Percentiles rank a stretch among this genome's conserved stretches.
phyloP scores from a whole-genome alignment of 108 stramenopile species.

The Parmales sp. region DNA sequence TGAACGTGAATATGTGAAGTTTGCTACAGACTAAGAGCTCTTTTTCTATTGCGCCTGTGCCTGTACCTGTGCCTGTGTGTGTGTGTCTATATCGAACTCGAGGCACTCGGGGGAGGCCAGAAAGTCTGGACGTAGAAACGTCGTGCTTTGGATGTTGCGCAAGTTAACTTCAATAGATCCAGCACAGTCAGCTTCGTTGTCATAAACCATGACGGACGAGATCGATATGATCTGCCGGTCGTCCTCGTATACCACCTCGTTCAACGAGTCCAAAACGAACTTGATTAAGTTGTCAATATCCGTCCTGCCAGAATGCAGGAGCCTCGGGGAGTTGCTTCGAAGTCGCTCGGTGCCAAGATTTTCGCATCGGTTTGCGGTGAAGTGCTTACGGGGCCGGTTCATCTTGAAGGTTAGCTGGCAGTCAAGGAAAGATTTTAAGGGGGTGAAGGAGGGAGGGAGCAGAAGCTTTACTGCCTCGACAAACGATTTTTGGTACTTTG shows the following conservation, averaged over 20 bases:
- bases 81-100: no score
- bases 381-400: conserved; percentile 61
- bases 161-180: no score
- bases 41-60: no score
- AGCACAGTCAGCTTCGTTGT: no score
- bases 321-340: conserved; percentile 37
- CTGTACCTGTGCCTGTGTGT: no score
- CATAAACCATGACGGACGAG: conserved; percentile 52
- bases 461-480: conserved; percentile 26
- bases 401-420: conserved; percentile 43
- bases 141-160: no score
- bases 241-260: conserved; percentile 57
- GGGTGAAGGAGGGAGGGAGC: neutral
- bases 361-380: conserved; percentile 40
- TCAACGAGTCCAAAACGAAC: conserved; percentile 73
- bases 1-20: no score
- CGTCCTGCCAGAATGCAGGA: conserved; percentile 21
- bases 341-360: conserved; percentile 25
- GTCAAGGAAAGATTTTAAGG: conserved; percentile 18
- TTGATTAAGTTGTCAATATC: conserved; percentile 75
- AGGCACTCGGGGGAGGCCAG: no score
- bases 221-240: conserved; percentile 62
- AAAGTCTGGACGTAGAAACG: no score
- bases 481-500: conserved; percentile 46
- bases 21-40: no score